phyloP scores from a whole-genome alignment of 2,329 filamentous ascomycete species.

The Aspergillus sp. region DNA sequence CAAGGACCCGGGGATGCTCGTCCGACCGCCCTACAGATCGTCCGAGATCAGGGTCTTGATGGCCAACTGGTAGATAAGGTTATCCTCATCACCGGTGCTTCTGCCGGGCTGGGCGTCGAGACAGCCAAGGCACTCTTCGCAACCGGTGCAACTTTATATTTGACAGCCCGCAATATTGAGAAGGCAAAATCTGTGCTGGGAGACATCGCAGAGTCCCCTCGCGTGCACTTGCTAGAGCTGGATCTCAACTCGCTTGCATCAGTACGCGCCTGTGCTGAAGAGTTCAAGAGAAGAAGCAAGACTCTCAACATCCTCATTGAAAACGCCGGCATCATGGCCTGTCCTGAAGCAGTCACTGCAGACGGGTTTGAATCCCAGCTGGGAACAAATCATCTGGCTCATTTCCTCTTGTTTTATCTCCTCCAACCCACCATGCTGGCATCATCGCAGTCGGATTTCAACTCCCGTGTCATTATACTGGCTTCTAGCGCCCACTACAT shows the following conservation, averaged over 20 bases:
- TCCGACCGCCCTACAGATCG: conserved; percentile 37
- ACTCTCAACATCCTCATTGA: conserved; percentile 33
- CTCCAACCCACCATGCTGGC: conserved; percentile 34
- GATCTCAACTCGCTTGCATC: conserved; percentile 7
- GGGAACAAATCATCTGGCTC: conserved; percentile 52
- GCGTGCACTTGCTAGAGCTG: conserved; percentile 18
- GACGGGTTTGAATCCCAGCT: conserved; percentile 50
- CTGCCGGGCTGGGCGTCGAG: conserved; percentile 45
- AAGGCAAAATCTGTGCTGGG: conserved; percentile 31
- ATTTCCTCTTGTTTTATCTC: conserved; percentile 55
- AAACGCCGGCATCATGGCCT: conserved; percentile 48
- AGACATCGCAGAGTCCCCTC: conserved; percentile 16
- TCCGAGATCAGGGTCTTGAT: conserved; percentile 19
- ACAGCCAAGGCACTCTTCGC: conserved; percentile 46
- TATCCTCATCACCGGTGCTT: conserved; percentile 17
- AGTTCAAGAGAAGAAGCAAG: conserved; percentile 8
- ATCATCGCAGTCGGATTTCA: conserved; percentile 33
- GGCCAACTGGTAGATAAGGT: conserved; percentile 15
- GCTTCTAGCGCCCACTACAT: conserved; percentile 46
- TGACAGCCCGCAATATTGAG: conserved; percentile 34
- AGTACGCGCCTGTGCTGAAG: conserved; percentile 7
- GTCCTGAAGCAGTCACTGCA: conserved; percentile 36
- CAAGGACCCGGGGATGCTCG: conserved; percentile 22
- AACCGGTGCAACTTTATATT: conserved; percentile 33
- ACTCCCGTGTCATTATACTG: conserved; percentile 50